Evolutionary conservation across 805 yeast genomes (phyloP), one percentile per base, ranked within the genome.

Genomic region (Saccharomycopsis malanga): DNA sequence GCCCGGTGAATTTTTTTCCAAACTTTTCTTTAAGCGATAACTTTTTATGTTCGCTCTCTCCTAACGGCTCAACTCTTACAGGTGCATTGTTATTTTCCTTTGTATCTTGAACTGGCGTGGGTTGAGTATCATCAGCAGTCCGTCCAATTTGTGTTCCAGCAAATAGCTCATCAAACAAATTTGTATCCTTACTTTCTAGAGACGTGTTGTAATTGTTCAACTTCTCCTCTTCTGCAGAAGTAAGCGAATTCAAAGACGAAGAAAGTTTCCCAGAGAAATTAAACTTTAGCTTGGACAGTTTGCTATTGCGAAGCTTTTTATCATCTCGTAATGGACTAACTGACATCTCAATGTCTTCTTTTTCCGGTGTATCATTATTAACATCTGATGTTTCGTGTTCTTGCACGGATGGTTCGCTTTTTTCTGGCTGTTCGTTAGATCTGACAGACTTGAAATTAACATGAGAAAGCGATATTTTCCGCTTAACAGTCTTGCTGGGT

Each of bases 1-100:
- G 24, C 20, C 25, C 21, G 59, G 57, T 59, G 25, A 60, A 23
- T 45, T 58, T 59, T 49, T 58, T 58, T 15, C 63, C 53, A 22
- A 60, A 53, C 21, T 51, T 54, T 39, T 58, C 39, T 12, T 47
- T 42, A 14, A 50, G 34, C 12, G 48, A 39, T 4, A 32, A 9
- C 39, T 38, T 46, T 29, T 44, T 46, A 24, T 18, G 36, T 18
- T 9, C 15, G 12, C 36, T 18, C 5, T 32, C n/a, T n/a, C n/a
- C n/a, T n/a, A n/a, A n/a, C n/a, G n/a, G n/a, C n/a, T n/a, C n/a
- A n/a, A n/a, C n/a, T n/a, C n/a, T n/a, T n/a, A n/a, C n/a, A n/a
- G n/a, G n/a, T n/a, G n/a, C n/a, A n/a, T n/a, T n/a, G n/a, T n/a
- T n/a, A 32, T 10, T 9, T 7, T 32, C 17, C 30, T 27, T 12